Conservation (phyloP, 768 basidiomycete species). For the Tricholoma terreum region DNA sequence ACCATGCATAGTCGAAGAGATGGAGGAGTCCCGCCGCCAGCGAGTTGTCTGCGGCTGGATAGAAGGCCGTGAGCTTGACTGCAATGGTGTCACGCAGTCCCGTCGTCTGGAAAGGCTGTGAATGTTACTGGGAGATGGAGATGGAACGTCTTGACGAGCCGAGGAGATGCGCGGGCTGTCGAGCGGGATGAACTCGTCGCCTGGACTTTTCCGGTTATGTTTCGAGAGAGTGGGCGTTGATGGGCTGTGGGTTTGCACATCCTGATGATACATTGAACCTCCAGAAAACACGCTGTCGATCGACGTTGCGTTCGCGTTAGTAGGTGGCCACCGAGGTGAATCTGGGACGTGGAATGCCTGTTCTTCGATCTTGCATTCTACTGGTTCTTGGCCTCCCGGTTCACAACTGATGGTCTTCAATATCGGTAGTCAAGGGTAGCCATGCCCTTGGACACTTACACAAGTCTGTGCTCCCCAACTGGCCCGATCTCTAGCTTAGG, state of each 20-base stretch:
- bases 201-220: conserved; percentile 24
- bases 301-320: conserved; percentile 23
- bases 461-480: conserved; percentile 63
- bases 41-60: too few species aligned
- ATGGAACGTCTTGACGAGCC: conserved; percentile 18
- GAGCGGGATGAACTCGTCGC: conserved; percentile 25
- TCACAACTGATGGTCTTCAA: conserved; percentile 10
- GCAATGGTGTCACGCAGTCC: too few species aligned
- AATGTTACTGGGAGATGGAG: too few species aligned
- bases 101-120: too few species aligned
- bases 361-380: conserved; percentile 51
- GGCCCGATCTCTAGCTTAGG: conserved; percentile 74
- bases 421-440: background rate
- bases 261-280: too few species aligned
- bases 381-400: conserved; percentile 39
- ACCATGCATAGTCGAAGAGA: too few species aligned
- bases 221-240: conserved; percentile 16
- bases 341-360: conserved; percentile 38
- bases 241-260: too few species aligned
- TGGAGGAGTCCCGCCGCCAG: too few species aligned
- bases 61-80: too few species aligned
- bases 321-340: too few species aligned
- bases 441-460: too few species aligned
- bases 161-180: conserved; percentile 25
- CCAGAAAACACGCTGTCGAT: too few species aligned